Conservation (phyloP, 768 basidiomycete species). For the Macrocybe gigantea region DNA sequence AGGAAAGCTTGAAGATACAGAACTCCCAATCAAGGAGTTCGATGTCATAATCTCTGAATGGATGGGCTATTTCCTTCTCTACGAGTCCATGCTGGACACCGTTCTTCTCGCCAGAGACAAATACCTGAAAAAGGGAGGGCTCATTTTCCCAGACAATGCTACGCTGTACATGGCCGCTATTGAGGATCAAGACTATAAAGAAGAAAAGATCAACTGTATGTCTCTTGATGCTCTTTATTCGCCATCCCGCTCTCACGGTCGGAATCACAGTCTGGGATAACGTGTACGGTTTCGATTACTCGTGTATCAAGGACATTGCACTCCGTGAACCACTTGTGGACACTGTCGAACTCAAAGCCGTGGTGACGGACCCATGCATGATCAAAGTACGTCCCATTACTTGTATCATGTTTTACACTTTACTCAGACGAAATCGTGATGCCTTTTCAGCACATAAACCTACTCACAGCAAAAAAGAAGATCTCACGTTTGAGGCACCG, state of each 20-base stretch:
- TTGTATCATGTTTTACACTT: not conserved
- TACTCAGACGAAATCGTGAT: not conserved
- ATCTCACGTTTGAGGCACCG: slow-evolving; percentile 77
- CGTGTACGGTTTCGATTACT: slow-evolving; percentile 99
- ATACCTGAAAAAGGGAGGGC: slow-evolving; percentile 86
- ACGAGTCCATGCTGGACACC: slow-evolving; percentile 99
- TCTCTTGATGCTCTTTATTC: slow-evolving; percentile 11
- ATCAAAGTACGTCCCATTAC: slow-evolving; percentile 58
- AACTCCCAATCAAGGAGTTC: slow-evolving; percentile 84
- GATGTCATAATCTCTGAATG: slow-evolving; percentile 99
- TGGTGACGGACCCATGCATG: slow-evolving; percentile 87
- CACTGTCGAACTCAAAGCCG: slow-evolving; percentile 95
- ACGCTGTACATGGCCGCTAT: slow-evolving; percentile 93
- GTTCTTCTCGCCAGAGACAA: slow-evolving; percentile 95
- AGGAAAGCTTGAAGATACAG: slow-evolving; percentile 93
- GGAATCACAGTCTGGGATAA: slow-evolving; percentile 92
- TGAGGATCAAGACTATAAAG: slow-evolving; percentile 99
- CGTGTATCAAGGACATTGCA: slow-evolving; percentile 98
- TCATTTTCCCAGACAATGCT: slow-evolving; percentile 95
- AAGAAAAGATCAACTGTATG: slow-evolving; percentile 99
- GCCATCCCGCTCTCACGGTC: slow-evolving; percentile 3
- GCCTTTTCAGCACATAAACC: slow-evolving; percentile 69
- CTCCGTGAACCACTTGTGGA: slow-evolving; percentile 95
- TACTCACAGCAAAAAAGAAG: slow-evolving; percentile 94
- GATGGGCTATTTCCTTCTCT: slow-evolving; percentile 99